These are phyloP conservation scores for Funneliformis caledonium DNA, from an alignment of 371 early-diverging fungal genomes.

Conservation along the genomic window DNA sequence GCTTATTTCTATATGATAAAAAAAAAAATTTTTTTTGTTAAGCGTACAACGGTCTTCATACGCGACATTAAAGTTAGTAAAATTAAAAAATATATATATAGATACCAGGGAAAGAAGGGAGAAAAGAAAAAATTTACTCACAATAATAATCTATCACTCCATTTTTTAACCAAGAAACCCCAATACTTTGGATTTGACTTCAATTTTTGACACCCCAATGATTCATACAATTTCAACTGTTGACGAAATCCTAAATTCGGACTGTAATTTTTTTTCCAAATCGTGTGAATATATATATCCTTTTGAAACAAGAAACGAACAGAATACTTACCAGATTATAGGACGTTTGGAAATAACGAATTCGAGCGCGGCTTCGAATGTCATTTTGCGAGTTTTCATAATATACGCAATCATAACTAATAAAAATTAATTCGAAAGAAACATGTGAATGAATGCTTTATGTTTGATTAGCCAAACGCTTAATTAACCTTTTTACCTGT, in stretches of 20 bases:
- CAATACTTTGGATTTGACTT: conserved; percentile 30
- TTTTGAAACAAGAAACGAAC: neutral
- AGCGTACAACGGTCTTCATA: too few relatives aligned
- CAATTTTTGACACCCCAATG: neutral
- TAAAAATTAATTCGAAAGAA: neutral
- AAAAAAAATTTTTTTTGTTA: too few relatives aligned
- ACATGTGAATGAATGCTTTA: neutral
- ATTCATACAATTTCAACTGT: conserved; percentile 22
- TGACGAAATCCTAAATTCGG: conserved; percentile 31
- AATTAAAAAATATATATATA: too few relatives aligned
- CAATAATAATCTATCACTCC: conserved; percentile 20
- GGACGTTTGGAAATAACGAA: conserved; percentile 1
- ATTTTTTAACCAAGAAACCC: conserved; percentile 5
- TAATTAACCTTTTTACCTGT: neutral
- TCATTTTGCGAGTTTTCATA: conserved; percentile 2
- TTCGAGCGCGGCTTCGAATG: neutral
- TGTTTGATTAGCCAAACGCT: neutral
- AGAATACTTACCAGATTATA: neutral
- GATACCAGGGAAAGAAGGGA: neutral
- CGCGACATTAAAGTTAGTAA: too few relatives aligned
- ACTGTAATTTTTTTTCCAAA: neutral
- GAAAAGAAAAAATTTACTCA: neutral
- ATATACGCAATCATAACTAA: conserved; percentile 34
- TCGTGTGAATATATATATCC: neutral
- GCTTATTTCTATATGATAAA: too few relatives aligned